Evolutionary conservation across 192 early-diverging fungal genomes (phyloP).

Genomic region (Coemansia sp.): DNA sequence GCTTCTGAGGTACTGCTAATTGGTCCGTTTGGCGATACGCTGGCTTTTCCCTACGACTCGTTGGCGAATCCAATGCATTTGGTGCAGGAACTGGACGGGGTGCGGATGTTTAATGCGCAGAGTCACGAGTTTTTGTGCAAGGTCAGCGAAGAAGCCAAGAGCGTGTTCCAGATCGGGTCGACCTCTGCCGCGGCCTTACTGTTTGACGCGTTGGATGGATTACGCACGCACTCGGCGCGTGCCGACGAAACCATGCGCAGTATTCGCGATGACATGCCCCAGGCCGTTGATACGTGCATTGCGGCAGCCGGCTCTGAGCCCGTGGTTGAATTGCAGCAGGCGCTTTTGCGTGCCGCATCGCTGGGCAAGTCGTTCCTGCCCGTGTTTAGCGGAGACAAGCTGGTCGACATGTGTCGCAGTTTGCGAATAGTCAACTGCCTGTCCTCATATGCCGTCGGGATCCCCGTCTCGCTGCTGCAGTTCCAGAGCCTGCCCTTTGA

Average conservation of each 20-base stretch:
- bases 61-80: constrained; percentile 77
- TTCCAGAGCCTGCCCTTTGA: constrained; percentile 69
- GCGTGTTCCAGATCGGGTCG: constrained; percentile 91
- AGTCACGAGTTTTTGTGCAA: constrained; percentile 80
- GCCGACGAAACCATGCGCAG: constrained; percentile 94
- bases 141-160: constrained; percentile 52
- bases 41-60: constrained; percentile 63
- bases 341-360: constrained; percentile 77
- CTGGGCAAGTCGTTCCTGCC: constrained; percentile 92
- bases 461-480: constrained; percentile 86
- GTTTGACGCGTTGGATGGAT: constrained; percentile 74
- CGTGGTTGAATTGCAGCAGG: constrained; percentile 68
- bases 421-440: constrained; percentile 89
- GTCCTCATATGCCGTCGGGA: constrained; percentile 76
- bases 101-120: constrained; percentile 79
- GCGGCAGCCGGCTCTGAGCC: constrained; percentile 90
- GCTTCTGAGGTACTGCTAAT: constrained; percentile 75
- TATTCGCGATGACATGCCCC: constrained; percentile 72
- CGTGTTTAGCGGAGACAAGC: constrained; percentile 76
- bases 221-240: constrained; percentile 64
- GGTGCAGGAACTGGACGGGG: constrained; percentile 87
- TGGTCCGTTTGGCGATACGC: constrained; percentile 83
- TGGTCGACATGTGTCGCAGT: constrained; percentile 82
- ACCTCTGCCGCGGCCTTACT: constrained; percentile 90
- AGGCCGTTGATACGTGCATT: constrained; percentile 87